Base-by-base conservation (phyloP, 805 yeast genomes). In the Starmerella apicola region DNA sequence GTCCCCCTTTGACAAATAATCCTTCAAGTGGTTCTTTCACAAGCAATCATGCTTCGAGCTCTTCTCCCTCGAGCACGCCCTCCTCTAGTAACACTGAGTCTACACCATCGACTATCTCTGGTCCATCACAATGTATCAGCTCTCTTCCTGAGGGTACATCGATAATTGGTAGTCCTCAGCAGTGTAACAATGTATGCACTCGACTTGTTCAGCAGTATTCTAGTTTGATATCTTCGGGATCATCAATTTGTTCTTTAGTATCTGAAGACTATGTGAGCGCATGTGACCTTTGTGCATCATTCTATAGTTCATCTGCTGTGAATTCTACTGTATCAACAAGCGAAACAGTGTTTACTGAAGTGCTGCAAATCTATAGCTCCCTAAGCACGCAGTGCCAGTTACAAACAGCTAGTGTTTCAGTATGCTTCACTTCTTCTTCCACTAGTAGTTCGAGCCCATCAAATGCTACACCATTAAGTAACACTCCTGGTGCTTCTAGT, bases 231-330 rank as follows among this genome's bases (percentile, higher is more conserved):
- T 5, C 16, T 10, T 9, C 17, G 18, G 13, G 16, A 18, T 8
- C 16, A 13, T 22, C 19, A 26, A 3, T 35, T 15, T 35, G 38
- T 20, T 5, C 26, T 4, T 25, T 35, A 7, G 4, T 28, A n/a
- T 35, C 38, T 4, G 32, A 35, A 26, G 19, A 16, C 3, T 27
- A 5, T n/a, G 19, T 35, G 19, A 6, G 32, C 5, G 20, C 23
- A 9, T 35, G 38, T 32, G 20, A n/a, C n/a, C 32, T 26, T n/a
- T 35, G 38, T 15, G 38, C 26, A 19, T 35, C 38, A 13, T 35
- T n/a, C 38, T 35, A 35, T 19, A 28, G 37, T 20, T 25, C 24
- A 10, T 5, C 22, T 10, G 31, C 6, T 21, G 37, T 34, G 5
- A 34, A 17, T 10, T 6, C 31, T 9, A 3, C 24, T 4, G 27